These are phyloP conservation scores for Mycena galericulata DNA, from an alignment of 768 basidiomycete species.

Conservation along the genomic window DNA sequence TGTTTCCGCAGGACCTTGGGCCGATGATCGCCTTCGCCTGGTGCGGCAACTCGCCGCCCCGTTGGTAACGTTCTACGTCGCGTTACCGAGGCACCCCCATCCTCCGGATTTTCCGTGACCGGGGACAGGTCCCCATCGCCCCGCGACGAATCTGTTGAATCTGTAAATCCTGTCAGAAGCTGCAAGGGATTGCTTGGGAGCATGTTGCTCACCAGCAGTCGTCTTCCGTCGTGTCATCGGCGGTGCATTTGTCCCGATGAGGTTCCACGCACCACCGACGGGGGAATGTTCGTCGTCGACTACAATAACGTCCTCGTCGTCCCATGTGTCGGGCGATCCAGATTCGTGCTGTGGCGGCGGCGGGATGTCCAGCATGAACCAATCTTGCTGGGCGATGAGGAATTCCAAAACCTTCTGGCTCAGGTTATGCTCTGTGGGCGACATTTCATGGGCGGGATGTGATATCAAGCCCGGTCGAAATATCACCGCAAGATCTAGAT, in stretches of 20 bases:
- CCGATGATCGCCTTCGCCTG: conserved; percentile 29
- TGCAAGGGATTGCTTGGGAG: background rate
- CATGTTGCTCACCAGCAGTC: conserved; percentile 42
- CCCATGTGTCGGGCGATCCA: conserved; percentile 41
- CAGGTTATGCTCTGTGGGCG: conserved; percentile 85
- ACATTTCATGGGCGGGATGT: conserved; percentile 88
- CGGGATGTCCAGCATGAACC: conserved; percentile 91
- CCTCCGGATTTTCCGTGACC: conserved; percentile 58
- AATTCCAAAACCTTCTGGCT: conserved; percentile 95
- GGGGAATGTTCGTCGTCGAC: conserved; percentile 61
- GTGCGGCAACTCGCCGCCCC: conserved; percentile 44
- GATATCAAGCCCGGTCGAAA: conserved; percentile 96
- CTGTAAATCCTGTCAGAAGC: conserved; percentile 20
- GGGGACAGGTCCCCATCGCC: conserved; percentile 58
- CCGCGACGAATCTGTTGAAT: conserved; percentile 43
- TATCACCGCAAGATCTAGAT: conserved; percentile 91
- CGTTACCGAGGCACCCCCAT: conserved; percentile 53
- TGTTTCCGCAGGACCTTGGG: conserved; percentile 65
- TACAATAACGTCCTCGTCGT: conserved; percentile 57
- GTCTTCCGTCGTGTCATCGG: conserved; percentile 47
- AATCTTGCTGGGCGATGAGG: conserved; percentile 95
- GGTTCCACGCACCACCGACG: conserved; percentile 65
- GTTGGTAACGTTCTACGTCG: conserved; percentile 78
- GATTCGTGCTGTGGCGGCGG: conserved; percentile 62
- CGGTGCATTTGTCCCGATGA: conserved; percentile 51